Conservation (phyloP, 495 filamentous ascomycete species). For the Aspergillus sclerotiicarbonarius region DNA sequence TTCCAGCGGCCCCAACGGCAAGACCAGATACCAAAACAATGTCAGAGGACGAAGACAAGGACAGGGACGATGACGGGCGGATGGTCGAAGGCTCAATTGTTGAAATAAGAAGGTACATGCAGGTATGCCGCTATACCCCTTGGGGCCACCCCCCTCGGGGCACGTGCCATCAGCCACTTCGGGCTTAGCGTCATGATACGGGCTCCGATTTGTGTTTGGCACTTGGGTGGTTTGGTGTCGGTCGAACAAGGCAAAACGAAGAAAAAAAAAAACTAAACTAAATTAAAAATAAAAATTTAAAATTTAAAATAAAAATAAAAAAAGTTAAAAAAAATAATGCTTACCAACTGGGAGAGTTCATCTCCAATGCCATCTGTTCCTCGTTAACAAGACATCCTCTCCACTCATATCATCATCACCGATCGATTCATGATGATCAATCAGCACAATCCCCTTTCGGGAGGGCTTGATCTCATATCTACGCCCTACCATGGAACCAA, state of each 20-base stretch:
- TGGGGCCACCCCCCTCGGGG: background rate
- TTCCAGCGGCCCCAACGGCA: background rate
- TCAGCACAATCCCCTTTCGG: background rate
- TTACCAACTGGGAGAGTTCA: no score
- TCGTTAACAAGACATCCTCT: background rate
- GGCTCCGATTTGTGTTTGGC: background rate
- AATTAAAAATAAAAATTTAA: no score
- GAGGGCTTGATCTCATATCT: background rate
- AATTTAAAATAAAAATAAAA: no score
- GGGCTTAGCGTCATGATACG: background rate
- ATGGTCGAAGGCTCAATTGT: background rate
- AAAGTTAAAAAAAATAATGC: no score
- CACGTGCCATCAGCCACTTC: background rate
- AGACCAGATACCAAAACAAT: background rate
- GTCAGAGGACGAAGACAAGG: background rate
- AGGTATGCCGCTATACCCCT: background rate
- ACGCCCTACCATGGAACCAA: background rate
- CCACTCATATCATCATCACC: background rate
- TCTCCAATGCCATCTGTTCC: no score
- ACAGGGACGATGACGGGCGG: background rate
- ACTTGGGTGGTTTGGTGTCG: no score
- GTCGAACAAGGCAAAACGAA: background rate
- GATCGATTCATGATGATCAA: background rate
- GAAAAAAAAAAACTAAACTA: no score
- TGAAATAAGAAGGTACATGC: background rate